A percentile compares a stretch with the other conserved stretches of the same genome.
Evolutionary conservation across 1,284 basidiomycete species (phyloP).

Genomic region (Trichosporon sp.): DNA sequence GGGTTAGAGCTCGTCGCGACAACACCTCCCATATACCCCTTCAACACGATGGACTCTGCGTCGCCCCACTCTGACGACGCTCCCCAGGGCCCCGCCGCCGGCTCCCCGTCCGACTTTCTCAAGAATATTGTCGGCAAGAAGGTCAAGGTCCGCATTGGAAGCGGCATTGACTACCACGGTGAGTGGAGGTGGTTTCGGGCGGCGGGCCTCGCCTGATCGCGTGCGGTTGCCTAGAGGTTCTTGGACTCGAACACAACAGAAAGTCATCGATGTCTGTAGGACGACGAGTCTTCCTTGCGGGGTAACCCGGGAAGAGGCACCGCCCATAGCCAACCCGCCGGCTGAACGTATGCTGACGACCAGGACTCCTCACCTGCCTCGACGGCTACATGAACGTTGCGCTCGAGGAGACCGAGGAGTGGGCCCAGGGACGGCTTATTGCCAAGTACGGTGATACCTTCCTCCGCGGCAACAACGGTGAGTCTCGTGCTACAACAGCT

Average conservation of each 20-base stretch:
- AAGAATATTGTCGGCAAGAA: constrained; percentile 93
- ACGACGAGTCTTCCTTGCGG: no score
- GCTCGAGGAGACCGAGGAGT: constrained; percentile 93
- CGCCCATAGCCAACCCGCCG: no score
- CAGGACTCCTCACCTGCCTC: constrained; percentile 91
- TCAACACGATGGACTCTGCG: constrained; percentile 42
- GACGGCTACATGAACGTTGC: constrained; percentile 99
- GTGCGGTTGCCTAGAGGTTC: no score
- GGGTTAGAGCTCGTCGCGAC: not conserved
- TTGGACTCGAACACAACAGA: no score
- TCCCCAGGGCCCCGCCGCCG: constrained; percentile 53
- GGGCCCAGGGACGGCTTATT: constrained; percentile 80
- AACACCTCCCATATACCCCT: constrained; percentile 5
- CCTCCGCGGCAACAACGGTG: constrained; percentile 95
- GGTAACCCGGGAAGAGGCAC: no score
- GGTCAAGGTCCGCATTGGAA: constrained; percentile 91
- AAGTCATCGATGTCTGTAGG: no score
- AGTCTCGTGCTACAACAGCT: constrained; percentile 42
- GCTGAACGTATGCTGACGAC: not conserved
- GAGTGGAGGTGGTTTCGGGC: constrained; percentile 40
- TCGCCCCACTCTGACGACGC: constrained; percentile 37
- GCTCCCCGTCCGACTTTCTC: constrained; percentile 85
- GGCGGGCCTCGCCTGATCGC: no score
- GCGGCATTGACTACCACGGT: constrained; percentile 96
- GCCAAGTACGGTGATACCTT: constrained; percentile 93